Conservation (phyloP, 768 basidiomycete species). For the Daedalea quercina region DNA sequence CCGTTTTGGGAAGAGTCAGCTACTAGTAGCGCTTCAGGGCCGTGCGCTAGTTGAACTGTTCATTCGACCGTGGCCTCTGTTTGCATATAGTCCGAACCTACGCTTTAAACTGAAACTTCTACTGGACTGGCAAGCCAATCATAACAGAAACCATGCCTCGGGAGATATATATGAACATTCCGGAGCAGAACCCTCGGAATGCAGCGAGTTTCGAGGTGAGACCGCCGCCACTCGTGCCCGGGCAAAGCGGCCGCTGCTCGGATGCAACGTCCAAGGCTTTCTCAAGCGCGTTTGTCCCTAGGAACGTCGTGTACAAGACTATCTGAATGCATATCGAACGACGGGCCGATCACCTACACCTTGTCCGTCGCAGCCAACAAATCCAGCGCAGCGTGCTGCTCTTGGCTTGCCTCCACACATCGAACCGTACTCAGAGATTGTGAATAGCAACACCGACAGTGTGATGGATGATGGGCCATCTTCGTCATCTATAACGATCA, state of each 20-base stretch:
- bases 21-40: no score
- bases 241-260: neutral
- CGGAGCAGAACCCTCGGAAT: conserved; percentile 6
- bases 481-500: neutral
- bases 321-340: conserved; percentile 39
- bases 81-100: no score
- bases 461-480: no score
- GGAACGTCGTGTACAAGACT: conserved; percentile 54
- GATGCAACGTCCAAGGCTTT: neutral
- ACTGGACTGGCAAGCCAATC: no score
- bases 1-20: no score
- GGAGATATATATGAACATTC: conserved; percentile 15
- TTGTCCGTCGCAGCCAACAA: conserved; percentile 40
- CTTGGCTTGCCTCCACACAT: conserved; percentile 47
- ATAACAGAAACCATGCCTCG: neutral
- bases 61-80: no score
- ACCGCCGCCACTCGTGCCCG: neutral
- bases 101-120: no score
- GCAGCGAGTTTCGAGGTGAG: conserved; percentile 22
- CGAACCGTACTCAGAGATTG: conserved; percentile 27
- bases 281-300: conserved; percentile 15
- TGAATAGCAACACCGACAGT: neutral
- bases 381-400: conserved; percentile 34
- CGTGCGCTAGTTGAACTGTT: no score
- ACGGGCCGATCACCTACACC: conserved; percentile 44